phyloP scores from a whole-genome alignment of 1,284 basidiomycete species.

The Trametes versicolor region DNA sequence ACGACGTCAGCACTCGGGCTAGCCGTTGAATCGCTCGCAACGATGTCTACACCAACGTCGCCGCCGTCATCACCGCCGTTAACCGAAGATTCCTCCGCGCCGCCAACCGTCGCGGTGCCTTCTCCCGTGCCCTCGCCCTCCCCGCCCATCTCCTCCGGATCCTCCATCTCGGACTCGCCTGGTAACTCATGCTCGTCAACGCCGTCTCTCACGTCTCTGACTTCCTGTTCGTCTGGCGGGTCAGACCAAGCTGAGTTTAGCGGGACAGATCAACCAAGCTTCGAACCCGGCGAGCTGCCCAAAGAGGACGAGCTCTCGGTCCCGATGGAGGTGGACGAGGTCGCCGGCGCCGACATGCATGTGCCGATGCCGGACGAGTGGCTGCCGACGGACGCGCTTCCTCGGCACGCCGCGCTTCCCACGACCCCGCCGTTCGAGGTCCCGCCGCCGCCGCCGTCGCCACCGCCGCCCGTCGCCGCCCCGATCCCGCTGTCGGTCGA shows the following conservation, averaged over 20 bases:
- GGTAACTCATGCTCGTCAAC: slow-evolving; percentile 31
- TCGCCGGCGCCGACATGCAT: slow-evolving; percentile 11
- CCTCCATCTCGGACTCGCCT: slow-evolving; percentile 32
- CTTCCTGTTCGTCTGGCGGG: slow-evolving; percentile 35
- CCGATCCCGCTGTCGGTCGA: slow-evolving; percentile 26
- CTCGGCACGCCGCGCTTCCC: slow-evolving; percentile 25
- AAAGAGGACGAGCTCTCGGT: slow-evolving; percentile 12
- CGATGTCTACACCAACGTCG: slow-evolving; percentile 11
- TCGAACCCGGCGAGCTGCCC: slow-evolving; percentile 10
- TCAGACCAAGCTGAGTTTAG: slow-evolving; percentile 21
- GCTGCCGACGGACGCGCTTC: slow-evolving; percentile 18
- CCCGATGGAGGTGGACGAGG: slow-evolving; percentile 26
- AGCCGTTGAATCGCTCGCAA: slow-evolving; percentile 12
- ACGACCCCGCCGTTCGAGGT: slow-evolving; percentile 34
- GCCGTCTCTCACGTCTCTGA: slow-evolving; percentile 38
- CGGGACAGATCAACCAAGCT: slow-evolving; percentile 21
- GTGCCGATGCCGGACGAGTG: slow-evolving; percentile 19
- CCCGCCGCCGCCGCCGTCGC: slow-evolving; percentile 26
- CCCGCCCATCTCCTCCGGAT: slow-evolving; percentile 31
- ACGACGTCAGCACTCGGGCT: slow-evolving; percentile 22
- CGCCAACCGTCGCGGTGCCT: slow-evolving; percentile 16
- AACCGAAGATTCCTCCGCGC: slow-evolving; percentile 13
- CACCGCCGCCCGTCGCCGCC: slow-evolving; percentile 23
- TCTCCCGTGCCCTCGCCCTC: slow-evolving; percentile 32
- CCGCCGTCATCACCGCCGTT: slow-evolving; percentile 22